Conservation (phyloP, 2,329 filamentous ascomycete species). For the Calcarisporium arbuscula region DNA sequence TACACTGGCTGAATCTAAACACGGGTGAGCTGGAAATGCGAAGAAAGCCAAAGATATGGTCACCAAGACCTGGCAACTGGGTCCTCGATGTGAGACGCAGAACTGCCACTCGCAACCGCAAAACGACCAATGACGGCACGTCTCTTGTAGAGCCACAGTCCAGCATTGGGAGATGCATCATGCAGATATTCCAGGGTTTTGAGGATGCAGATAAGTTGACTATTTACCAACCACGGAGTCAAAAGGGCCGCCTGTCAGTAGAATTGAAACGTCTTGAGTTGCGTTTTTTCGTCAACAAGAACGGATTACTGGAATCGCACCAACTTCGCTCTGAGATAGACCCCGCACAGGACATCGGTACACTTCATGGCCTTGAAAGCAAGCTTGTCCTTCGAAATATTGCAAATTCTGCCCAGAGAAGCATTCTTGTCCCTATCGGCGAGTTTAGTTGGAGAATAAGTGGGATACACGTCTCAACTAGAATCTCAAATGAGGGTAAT, state of each 20-base stretch:
- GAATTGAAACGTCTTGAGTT: slow-evolving; percentile 8
- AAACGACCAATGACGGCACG: background rate
- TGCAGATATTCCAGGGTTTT: slow-evolving; percentile 3
- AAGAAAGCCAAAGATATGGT: slow-evolving; percentile 29
- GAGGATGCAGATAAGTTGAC: slow-evolving; percentile 4
- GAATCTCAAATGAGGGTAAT: background rate
- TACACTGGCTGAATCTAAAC: slow-evolving; percentile 53
- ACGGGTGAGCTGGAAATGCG: slow-evolving; percentile 42
- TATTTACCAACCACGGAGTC: slow-evolving; percentile 2
- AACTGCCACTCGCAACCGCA: slow-evolving; percentile 19
- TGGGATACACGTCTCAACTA: slow-evolving; percentile 34
- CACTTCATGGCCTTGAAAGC: slow-evolving; percentile 51
- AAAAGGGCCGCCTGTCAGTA: slow-evolving; percentile 1
- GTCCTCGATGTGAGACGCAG: slow-evolving; percentile 19
- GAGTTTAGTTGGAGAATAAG: slow-evolving; percentile 17
- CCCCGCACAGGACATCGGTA: slow-evolving; percentile 51
- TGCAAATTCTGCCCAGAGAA: slow-evolving; percentile 33
- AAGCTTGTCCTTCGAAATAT: slow-evolving; percentile 50
- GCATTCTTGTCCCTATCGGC: slow-evolving; percentile 49
- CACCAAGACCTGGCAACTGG: slow-evolving; percentile 22
- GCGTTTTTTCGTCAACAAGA: slow-evolving; percentile 20
- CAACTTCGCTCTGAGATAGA: slow-evolving; percentile 50
- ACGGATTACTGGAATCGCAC: slow-evolving; percentile 34
- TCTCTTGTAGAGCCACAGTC: slow-evolving; percentile 6
- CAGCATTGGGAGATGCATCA: background rate